phyloP scores from a whole-genome alignment of 768 basidiomycete genomes.

The Cantharellus cinnabarinus region DNA sequence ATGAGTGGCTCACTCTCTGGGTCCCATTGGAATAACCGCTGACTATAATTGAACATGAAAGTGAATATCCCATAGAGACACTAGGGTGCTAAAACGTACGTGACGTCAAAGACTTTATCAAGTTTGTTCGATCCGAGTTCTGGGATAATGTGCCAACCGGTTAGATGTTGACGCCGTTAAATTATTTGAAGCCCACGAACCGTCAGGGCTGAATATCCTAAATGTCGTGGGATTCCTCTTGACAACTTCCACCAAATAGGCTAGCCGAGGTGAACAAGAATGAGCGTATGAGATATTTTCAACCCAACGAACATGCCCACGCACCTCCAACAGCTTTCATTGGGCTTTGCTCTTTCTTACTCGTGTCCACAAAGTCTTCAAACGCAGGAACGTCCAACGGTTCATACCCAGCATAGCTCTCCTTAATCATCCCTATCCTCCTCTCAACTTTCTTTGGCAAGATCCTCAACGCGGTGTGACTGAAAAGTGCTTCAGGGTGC shows the following conservation, averaged over 20 bases:
- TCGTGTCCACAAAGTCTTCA: constrained; percentile 23
- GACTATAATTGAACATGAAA: constrained; percentile 18
- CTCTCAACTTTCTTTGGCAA: constrained; percentile 34
- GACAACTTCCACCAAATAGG: constrained; percentile 20
- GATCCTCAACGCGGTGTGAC: constrained; percentile 32
- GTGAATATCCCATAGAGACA: constrained; percentile 6
- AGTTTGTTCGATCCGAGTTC: constrained; percentile 78
- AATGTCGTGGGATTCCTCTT: constrained; percentile 54
- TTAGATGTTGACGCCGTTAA: too few relatives aligned
- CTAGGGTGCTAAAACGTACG: constrained; percentile 1
- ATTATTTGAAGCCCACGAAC: not conserved
- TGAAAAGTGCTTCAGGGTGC: constrained; percentile 4
- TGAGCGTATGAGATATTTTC: not conserved
- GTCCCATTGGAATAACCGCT: constrained; percentile 80
- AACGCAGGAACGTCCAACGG: constrained; percentile 50
- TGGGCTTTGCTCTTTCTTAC: constrained; percentile 42
- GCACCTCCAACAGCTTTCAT: constrained; percentile 46
- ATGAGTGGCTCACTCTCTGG: constrained; percentile 8
- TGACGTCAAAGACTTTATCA: constrained; percentile 46
- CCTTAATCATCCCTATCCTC: constrained; percentile 50
- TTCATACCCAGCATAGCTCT: constrained; percentile 39
- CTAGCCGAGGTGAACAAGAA: constrained; percentile 11
- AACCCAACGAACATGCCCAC: constrained; percentile 9
- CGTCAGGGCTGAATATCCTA: constrained; percentile 79
- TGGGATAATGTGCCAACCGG: not conserved